Percentiles rank a stretch among this genome's conserved stretches.
phyloP scores from a whole-genome alignment of 2,329 filamentous ascomycete species.

The Ophiocordyceps robertsii region DNA sequence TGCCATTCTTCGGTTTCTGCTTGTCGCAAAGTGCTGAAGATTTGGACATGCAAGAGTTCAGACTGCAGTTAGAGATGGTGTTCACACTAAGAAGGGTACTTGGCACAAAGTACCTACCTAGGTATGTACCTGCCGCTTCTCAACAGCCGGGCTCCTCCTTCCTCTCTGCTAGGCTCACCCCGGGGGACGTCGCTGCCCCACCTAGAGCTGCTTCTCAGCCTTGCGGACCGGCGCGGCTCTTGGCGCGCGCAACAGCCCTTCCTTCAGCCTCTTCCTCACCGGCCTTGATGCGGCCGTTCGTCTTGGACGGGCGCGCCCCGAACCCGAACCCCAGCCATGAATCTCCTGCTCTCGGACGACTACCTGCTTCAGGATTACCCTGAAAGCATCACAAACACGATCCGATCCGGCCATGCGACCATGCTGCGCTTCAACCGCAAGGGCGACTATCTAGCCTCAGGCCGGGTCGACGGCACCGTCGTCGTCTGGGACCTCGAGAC shows the following conservation, averaged over 20 bases:
- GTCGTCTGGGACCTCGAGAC: slow-evolving; percentile 97
- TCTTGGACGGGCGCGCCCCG: slow-evolving; percentile 4
- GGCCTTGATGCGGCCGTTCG: not conserved
- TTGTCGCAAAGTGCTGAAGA: too few species aligned
- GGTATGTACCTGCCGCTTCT: too few species aligned
- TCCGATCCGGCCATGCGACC: slow-evolving; percentile 57
- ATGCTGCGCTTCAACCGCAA: slow-evolving; percentile 80
- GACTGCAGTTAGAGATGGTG: too few species aligned
- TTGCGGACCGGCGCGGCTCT: slow-evolving; percentile 11
- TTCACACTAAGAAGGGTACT: too few species aligned
- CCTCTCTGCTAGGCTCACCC: too few species aligned
- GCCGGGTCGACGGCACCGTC: slow-evolving; percentile 85
- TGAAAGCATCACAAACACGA: slow-evolving; percentile 75
- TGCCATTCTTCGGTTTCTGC: slow-evolving; percentile 24
- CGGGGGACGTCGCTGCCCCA: too few species aligned
- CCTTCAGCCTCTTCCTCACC: slow-evolving; percentile 4
- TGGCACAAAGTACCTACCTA: too few species aligned
- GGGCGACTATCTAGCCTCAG: slow-evolving; percentile 89
- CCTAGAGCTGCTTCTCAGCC: slow-evolving; percentile 12
- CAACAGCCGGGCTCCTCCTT: too few species aligned
- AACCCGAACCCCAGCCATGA: slow-evolving; percentile 27
- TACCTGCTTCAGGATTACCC: slow-evolving; percentile 70
- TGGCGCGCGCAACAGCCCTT: not conserved
- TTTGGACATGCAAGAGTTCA: too few species aligned
- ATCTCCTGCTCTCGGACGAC: slow-evolving; percentile 46